A percentile compares a stretch with the other conserved stretches of the same genome.
Conservation (phyloP, 176 grass and related monocot genomes). For the Phragmites australis region DNA sequence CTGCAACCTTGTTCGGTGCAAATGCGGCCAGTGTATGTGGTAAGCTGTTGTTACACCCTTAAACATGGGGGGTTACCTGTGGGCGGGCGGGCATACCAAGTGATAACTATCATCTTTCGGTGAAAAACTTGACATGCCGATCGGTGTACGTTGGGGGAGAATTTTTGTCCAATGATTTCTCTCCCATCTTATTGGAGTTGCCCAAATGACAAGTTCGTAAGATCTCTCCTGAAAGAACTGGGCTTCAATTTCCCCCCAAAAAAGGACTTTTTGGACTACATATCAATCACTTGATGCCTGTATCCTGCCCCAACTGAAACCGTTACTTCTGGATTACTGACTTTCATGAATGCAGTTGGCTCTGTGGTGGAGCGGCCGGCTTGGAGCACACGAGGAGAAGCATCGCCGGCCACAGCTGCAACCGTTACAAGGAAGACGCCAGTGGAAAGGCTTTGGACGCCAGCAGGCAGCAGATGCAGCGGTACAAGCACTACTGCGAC, state of each 20-base stretch:
- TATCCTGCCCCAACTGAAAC: background rate
- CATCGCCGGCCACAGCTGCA: conserved; percentile 60
- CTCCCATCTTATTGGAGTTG: background rate
- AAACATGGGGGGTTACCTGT: background rate
- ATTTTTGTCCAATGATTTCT: background rate
- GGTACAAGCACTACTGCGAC: conserved; percentile 57
- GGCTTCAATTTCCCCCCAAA: too few relatives aligned
- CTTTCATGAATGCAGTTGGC: conserved; percentile 33
- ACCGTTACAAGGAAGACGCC: conserved; percentile 43
- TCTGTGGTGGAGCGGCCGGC: conserved; percentile 43
- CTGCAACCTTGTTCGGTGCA: conserved; percentile 50
- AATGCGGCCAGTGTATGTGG: conserved; percentile 43
- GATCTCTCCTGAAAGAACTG: background rate
- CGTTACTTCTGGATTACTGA: background rate
- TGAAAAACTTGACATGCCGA: background rate
- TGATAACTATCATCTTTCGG: background rate
- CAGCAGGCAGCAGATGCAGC: conserved; percentile 24
- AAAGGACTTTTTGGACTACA: too few relatives aligned
- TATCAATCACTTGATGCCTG: background rate
- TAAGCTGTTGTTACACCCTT: conserved; percentile 24
- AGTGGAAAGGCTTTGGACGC: conserved; percentile 1
- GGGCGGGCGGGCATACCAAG: background rate
- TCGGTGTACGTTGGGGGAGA: background rate
- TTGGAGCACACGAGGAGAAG: background rate
- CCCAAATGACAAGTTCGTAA: background rate